Conservation (phyloP, 257 asterid species). For the Eustoma russellianum region DNA sequence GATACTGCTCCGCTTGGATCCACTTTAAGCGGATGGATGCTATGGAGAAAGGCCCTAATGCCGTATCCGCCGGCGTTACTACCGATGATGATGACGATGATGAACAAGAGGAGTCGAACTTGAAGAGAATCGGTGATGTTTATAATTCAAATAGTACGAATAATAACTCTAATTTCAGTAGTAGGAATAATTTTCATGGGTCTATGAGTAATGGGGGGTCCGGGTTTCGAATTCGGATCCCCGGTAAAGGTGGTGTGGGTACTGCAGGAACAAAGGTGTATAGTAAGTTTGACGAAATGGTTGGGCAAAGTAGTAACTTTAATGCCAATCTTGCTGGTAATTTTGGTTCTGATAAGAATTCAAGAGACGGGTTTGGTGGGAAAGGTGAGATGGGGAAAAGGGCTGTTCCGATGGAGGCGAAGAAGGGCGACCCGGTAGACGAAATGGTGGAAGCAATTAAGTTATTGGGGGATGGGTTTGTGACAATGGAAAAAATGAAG, state of each 20-base stretch:
- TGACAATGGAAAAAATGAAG: conserved; percentile 82
- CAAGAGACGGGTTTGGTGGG: conserved; percentile 32
- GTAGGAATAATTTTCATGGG: conserved; percentile 15
- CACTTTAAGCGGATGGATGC: conserved; percentile 79
- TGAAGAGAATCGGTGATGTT: conserved; percentile 45
- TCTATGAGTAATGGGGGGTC: conserved; percentile 39
- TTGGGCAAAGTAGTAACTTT: conserved; percentile 25
- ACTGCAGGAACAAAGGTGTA: conserved; percentile 20
- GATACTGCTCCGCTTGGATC: conserved; percentile 77
- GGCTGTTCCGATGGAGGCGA: conserved; percentile 17
- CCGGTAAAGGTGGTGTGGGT: conserved; percentile 35
- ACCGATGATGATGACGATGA: conserved; percentile 39
- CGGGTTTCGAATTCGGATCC: conserved; percentile 71
- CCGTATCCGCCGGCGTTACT: conserved; percentile 37
- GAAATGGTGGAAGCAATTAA: conserved; percentile 62
- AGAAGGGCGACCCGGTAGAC: conserved; percentile 30
- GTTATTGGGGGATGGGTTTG: conserved; percentile 75
- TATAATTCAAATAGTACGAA: conserved; percentile 24
- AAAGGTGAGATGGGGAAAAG: conserved; percentile 31
- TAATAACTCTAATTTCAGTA: conserved; percentile 9
- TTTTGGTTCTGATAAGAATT: conserved; percentile 38
- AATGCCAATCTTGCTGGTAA: conserved; percentile 32
- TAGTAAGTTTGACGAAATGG: conserved; percentile 34
- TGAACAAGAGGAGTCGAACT: conserved; percentile 19
- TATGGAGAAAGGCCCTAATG: conserved; percentile 79